Base-by-base conservation (phyloP, 345 rosid species). In the Hibiscus trionum region DNA sequence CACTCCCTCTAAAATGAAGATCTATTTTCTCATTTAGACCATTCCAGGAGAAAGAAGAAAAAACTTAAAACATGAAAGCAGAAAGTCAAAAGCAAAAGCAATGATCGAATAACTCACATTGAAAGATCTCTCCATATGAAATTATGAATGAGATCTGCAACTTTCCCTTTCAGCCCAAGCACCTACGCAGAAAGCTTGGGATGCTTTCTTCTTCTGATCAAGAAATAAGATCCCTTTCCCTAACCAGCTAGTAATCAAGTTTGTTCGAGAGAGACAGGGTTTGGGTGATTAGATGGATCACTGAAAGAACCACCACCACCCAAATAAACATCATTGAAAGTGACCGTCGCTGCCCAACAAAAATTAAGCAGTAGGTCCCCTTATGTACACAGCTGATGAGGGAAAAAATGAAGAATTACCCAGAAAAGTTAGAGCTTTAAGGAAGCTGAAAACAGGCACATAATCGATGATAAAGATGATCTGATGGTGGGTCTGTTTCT, bases 311-410 rank as follows among this genome's bases (percentile, higher is more conserved):
- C 74, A 79, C 82, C 70, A 79, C 31, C 78, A 85, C 85, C 80
- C 84, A 80, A 56, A 73, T 73, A 78, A 79, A 77, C 78, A 91
- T 88, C 83, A 87, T 91, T 91, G 90, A 88, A 65, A 78, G 84
- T 61, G 96, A 91, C 88, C 80, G 87, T 84, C 84, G 78, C 69
- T 87, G 91, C 85, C 83, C 79, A 86, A 91, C 88, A 89, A 80
- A 87, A 79, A 73, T 85, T 73, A 81, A 88, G 87, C 97, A 83
- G 86, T 88, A 85, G 92, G 62, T 88, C 93, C 87, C 60, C 86
- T 75, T 65, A 80, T 76, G 79, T 77, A 9, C 27, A 49, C 37
- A 66, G 29, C 61, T 70, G 59, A 55, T 44, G 56, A 62, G 39
- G 37, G 8, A 4, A 75, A 2, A 10, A 73, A 44, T 19, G 66